Evolutionary conservation across 192 early-diverging fungal species (phyloP).

Genomic region (Diversispora eburnea): DNA sequence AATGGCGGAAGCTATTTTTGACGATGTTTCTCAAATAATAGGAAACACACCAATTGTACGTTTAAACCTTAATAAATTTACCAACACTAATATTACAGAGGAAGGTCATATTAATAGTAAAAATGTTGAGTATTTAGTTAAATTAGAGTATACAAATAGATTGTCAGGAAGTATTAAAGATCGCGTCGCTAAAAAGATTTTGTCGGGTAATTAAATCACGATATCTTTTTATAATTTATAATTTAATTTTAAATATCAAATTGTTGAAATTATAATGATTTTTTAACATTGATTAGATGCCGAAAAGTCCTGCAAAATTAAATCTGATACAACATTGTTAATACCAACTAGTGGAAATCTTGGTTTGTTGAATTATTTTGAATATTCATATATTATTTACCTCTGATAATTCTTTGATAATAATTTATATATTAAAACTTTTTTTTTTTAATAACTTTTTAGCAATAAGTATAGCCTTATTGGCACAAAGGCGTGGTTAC

Average conservation of each 20-base stretch:
- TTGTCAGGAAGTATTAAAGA: conserved; percentile 69
- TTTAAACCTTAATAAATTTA: conserved; percentile 17
- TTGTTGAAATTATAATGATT: neutral
- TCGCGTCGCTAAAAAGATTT: conserved; percentile 58
- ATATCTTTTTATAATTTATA: conserved; percentile 26
- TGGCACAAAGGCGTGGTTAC: conserved; percentile 43
- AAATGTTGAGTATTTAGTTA: conserved; percentile 61
- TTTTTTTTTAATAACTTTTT: neutral
- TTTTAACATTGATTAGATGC: neutral
- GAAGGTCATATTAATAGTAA: conserved; percentile 4
- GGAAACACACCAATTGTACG: conserved; percentile 62
- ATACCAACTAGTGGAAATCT: conserved; percentile 72
- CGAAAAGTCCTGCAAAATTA: conserved; percentile 32
- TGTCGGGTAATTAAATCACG: conserved; percentile 29
- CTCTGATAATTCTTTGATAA: neutral
- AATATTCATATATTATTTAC: too few relatives aligned
- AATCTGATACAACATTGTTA: conserved; percentile 47
- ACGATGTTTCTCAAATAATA: conserved; percentile 35
- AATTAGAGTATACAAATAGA: conserved; percentile 73
- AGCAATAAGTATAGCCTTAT: conserved; percentile 61
- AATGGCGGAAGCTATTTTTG: neutral
- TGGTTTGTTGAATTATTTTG: neutral
- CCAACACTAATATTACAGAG: neutral
- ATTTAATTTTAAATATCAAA: neutral
- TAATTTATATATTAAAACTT: neutral